Evolutionary conservation across 257 asterid genomes (phyloP), one percentile per base, ranked within the genome.

Genomic region (Primulina huaijiensis): DNA sequence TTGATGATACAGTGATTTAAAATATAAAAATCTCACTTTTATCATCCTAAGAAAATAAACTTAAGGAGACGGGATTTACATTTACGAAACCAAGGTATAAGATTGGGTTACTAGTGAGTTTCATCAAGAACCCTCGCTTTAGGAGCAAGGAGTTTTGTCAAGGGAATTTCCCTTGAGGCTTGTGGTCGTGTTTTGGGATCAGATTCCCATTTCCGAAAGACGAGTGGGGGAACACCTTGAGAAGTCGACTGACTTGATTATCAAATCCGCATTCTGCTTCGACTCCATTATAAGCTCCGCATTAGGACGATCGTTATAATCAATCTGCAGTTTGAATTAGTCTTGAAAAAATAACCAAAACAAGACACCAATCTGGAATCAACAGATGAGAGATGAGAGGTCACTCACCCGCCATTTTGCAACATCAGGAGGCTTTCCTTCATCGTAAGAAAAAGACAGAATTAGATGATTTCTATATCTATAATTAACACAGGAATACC

Each of bases 321-420:
- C 89, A 56, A 92, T 77, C 97, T 92, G 90, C 83, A 81, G 33
- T 63, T 72, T 25, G 53, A 56, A 72, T 70, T 63, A 59, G 64
- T 10, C 50, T 62, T 73, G 38, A 72, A 55, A 64, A 69, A 12
- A 38, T n/a, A 71, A 66, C 33, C 65, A 33, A 59, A 63, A 35
- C 19, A 63, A 30, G 21, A 40, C 33, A 37, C 34, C n/a, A 68
- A 63, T 58, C 12, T n/a, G 50, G 73, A 62, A 60, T 64, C 60
- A 20, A 71, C 19, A 66, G 53, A 43, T 43, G 6, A 43, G n/a
- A 43, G 59, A 25, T 7, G 19, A 59, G 38, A 37, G 50, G 16
- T 38, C n/a, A 59, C 72, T 78, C 83, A 88, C 98, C 87, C 97
- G 85, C 96, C 95, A 92, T 78, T 87, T 85, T 62, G 97, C 96